phyloP scores from a whole-genome alignment of 495 filamentous ascomycete species.

The Lepraria neglecta region DNA sequence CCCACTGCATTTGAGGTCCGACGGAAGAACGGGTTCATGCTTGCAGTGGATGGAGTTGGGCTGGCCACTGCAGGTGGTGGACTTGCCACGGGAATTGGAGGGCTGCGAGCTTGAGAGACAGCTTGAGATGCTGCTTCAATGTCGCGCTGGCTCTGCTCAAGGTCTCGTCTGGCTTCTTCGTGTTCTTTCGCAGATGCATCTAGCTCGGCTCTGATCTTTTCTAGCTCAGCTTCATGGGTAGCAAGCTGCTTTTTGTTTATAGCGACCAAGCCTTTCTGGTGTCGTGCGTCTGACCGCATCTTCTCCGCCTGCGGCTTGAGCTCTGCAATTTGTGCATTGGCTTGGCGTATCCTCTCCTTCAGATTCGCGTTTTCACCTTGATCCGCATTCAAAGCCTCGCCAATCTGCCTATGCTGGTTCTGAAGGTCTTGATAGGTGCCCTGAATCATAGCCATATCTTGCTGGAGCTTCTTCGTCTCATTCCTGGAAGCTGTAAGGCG shows the following conservation, averaged over 20 bases:
- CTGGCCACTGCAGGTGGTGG: slow-evolving; percentile 50
- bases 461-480: slow-evolving; percentile 74
- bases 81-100: slow-evolving; percentile 12
- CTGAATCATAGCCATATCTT: slow-evolving; percentile 75
- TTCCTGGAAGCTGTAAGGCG: slow-evolving; percentile 66
- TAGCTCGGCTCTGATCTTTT: slow-evolving; percentile 74
- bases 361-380: slow-evolving; percentile 79
- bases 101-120: slow-evolving; percentile 19
- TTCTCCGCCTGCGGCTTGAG: slow-evolving; percentile 87
- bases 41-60: slow-evolving; percentile 66
- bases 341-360: slow-evolving; percentile 77
- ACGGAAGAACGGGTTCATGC: slow-evolving; percentile 86
- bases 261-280: slow-evolving; percentile 90
- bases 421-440: slow-evolving; percentile 77
- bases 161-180: slow-evolving; percentile 41
- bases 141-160: slow-evolving; percentile 34
- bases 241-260: slow-evolving; percentile 97
- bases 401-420: slow-evolving; percentile 70
- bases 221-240: slow-evolving; percentile 78
- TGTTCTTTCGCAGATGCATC: slow-evolving; percentile 60
- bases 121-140: slow-evolving; percentile 39
- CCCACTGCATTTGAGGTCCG: slow-evolving; percentile 54
- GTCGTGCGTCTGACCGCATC: slow-evolving; percentile 77
- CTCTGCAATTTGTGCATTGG: slow-evolving; percentile 74
- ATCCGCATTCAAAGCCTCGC: slow-evolving; percentile 70